Conservation (phyloP, 495 filamentous ascomycete species). For the Penicillium turbatum region DNA sequence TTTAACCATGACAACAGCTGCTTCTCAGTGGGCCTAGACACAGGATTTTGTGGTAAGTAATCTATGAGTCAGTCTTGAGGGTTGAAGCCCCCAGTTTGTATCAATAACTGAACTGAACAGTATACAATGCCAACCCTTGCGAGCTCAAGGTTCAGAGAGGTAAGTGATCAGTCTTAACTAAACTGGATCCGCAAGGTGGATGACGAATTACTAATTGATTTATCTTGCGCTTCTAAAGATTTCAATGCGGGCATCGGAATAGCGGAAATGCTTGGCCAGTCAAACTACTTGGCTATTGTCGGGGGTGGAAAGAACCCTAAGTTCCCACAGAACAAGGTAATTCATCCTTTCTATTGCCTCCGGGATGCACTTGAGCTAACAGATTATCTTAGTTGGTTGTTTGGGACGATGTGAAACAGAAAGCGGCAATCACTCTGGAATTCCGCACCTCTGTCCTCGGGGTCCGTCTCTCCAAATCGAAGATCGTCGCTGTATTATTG, state of each 20-base stretch:
- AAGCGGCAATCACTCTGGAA: constrained; percentile 66
- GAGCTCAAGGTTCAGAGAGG: constrained; percentile 65
- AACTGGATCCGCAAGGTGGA: background rate
- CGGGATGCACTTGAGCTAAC: background rate
- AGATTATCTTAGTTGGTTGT: constrained; percentile 61
- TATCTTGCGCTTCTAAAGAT: constrained; percentile 43
- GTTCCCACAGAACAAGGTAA: constrained; percentile 81
- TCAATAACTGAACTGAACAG: constrained; percentile 36
- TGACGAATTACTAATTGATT: background rate
- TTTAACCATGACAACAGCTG: constrained; percentile 86
- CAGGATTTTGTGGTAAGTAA: constrained; percentile 75
- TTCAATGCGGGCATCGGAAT: constrained; percentile 81
- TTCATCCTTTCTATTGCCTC: constrained; percentile 14
- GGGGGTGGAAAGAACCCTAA: constrained; percentile 85
- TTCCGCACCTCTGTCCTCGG: constrained; percentile 72
- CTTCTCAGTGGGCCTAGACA: constrained; percentile 85
- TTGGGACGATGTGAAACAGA: constrained; percentile 85
- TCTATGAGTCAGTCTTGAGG: background rate
- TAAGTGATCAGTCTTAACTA: constrained; percentile 24
- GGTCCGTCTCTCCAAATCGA: constrained; percentile 69
- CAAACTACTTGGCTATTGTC: constrained; percentile 84
- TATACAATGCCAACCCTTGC: constrained; percentile 74
- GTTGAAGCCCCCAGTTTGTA: constrained; percentile 3
- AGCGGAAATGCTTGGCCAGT: constrained; percentile 82
- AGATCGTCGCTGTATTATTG: constrained; percentile 75